phyloP scores from a whole-genome alignment of 805 yeast genomes.

The Kodamaea jinghongensis region DNA sequence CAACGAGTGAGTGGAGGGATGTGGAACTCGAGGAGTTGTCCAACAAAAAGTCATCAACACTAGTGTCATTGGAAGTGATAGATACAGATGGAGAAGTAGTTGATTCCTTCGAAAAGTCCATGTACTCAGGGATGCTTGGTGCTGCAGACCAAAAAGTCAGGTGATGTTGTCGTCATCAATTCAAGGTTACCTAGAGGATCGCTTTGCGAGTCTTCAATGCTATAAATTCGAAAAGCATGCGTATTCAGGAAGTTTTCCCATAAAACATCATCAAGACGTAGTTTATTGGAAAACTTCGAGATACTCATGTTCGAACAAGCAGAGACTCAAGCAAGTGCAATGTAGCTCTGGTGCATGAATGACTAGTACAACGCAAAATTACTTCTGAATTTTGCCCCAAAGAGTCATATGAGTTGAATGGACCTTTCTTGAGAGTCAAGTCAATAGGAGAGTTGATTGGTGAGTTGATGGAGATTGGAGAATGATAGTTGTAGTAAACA shows the following conservation, averaged over 20 bases:
- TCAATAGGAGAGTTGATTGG: constrained; percentile 40
- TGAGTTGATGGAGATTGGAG: constrained; percentile 43
- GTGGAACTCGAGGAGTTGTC: constrained; percentile 6
- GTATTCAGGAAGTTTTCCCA: constrained; percentile 1
- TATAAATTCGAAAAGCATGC: constrained; percentile 6
- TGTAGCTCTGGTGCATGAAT: background rate
- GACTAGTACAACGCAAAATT: constrained; percentile 31
- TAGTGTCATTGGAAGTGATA: constrained; percentile 4
- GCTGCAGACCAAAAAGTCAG: constrained; percentile 34
- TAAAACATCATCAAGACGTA: constrained; percentile 2
- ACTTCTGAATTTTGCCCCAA: constrained; percentile 49
- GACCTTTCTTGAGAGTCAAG: constrained; percentile 21
- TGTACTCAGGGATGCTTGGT: constrained; percentile 34
- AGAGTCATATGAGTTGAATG: constrained; percentile 21
- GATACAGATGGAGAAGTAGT: constrained; percentile 8
- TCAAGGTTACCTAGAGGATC: too few species aligned
- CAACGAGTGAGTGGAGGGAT: constrained; percentile 2
- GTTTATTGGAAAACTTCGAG: background rate
- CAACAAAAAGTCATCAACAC: constrained; percentile 15
- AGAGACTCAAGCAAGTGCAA: constrained; percentile 23
- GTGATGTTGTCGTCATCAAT: too few species aligned
- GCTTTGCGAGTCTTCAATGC: constrained; percentile 11
- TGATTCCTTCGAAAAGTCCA: constrained; percentile 16
- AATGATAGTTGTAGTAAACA: constrained; percentile 33
- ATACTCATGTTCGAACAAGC: constrained; percentile 21